Base-by-base conservation (phyloP, 441 rosid species). In the Croton setiger region DNA sequence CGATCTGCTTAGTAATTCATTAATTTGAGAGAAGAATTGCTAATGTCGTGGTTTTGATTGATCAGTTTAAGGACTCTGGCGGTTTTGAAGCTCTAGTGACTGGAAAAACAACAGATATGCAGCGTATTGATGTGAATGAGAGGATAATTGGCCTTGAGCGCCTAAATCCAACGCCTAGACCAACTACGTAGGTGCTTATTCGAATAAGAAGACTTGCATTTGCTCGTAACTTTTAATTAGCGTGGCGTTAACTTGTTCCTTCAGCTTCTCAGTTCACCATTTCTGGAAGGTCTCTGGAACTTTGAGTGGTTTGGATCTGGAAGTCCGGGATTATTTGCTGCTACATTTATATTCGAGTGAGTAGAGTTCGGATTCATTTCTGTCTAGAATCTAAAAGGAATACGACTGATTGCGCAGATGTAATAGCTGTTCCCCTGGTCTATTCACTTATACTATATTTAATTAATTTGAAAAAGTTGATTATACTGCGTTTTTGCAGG, bases 281-380 rank as follows among this genome's bases (percentile, higher is more conserved):
- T 67, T 80, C 78, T 93, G 58, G 92, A 93, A 81, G 95, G 97
- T 36, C 84, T 82, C 21, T 93, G 98, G 98, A 88, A 84, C 70
- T 89, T 93, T 33, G 92, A 91, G 80, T 93, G 97, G 97, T 89
- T 93, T 79, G 97, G 93, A 0, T 78, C 86, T 51, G 89, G 95
- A 71, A 87, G 82, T 73, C 87, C 87, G 14, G 95, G 91, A 63
- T 76, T 89, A n/a, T 83, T 77, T 71, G 86, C 91, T 80, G 92
- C 92, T 64, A 85, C 69, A 65, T 71, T 89, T 70, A 73, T 88
- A 47, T 86, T 87, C 0, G 88, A 87, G 97, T 93, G 36, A 85
- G 87, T 83, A 7, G 62, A 17, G 36, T 64, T 35, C 55, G 35
- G 5, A 51, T 41, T 4, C 14, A 45, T 14, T 14, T 45, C 15